These are phyloP conservation scores for Thalassiosira livingstoniorum DNA, from an alignment of 352 stramenopile genomes.

Conservation along the genomic window DNA sequence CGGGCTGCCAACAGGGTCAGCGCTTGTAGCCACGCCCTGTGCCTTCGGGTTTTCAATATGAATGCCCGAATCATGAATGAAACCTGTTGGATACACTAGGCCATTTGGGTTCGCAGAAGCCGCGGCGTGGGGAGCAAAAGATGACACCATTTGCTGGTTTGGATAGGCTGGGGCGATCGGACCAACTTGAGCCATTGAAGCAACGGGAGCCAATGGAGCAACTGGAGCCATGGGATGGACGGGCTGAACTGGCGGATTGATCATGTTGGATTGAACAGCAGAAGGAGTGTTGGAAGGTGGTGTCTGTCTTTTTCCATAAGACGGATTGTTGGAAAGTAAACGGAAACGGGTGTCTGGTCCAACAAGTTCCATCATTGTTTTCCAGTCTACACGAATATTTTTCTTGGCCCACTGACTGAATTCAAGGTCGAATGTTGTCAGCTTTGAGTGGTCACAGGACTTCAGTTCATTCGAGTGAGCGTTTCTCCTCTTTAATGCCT, in stretches of 20 bases:
- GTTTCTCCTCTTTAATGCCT: no score
- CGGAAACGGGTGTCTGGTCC: conserved; percentile 14
- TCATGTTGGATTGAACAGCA: conserved; percentile 6
- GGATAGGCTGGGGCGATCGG: background rate
- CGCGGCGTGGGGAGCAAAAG: background rate
- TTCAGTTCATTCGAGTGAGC: background rate
- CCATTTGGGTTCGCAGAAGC: background rate
- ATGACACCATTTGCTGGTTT: background rate
- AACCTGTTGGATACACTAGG: background rate
- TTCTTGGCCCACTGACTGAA: conserved; percentile 8
- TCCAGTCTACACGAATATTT: conserved; percentile 10
- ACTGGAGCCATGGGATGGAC: background rate
- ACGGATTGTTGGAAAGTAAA: background rate
- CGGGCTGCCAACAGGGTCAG: no score
- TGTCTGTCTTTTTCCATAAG: no score
- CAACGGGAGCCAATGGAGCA: background rate
- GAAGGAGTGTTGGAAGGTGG: background rate
- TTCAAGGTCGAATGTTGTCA: conserved; percentile 2
- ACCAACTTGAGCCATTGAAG: background rate
- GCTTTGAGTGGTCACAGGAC: conserved; percentile 3
- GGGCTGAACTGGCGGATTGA: no score
- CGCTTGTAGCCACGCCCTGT: no score
- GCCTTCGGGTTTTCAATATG: no score
- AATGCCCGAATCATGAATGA: no score
- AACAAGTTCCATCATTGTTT: background rate